Conservation (phyloP, 2,329 filamentous ascomycete species). For the Phaeosphaeriaceae sp. region DNA sequence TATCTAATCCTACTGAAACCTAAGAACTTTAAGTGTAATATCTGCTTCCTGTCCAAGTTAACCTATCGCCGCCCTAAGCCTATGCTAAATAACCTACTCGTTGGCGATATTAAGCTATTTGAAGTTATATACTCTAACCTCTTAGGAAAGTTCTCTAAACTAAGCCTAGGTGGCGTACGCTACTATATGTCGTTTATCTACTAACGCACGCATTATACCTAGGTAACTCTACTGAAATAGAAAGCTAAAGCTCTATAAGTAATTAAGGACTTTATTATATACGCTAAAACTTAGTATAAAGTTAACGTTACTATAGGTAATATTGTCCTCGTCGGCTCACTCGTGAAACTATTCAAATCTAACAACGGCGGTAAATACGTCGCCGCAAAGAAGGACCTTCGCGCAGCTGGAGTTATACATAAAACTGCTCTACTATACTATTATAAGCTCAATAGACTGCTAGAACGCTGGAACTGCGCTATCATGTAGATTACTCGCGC, state of each 20-base stretch:
- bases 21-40: slow-evolving; percentile 1
- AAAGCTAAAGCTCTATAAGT: slow-evolving; percentile 6
- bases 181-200: slow-evolving; percentile 16
- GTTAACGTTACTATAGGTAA: not conserved
- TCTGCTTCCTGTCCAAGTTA: slow-evolving; percentile 3
- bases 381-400: not conserved
- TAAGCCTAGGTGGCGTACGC: not conserved
- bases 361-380: slow-evolving; percentile 10
- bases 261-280: slow-evolving; percentile 8
- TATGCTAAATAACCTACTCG: too few relatives aligned
- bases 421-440: slow-evolving; percentile 4
- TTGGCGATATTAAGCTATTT: slow-evolving; percentile 1
- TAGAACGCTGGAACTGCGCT: slow-evolving; percentile 8
- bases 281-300: slow-evolving; percentile 5
- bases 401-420: slow-evolving; percentile 2
- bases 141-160: slow-evolving; percentile 5
- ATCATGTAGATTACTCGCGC: too few relatives aligned
- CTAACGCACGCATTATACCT: slow-evolving; percentile 1
- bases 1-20: slow-evolving; percentile 1
- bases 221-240: slow-evolving; percentile 9
- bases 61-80: not conserved
- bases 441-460: slow-evolving; percentile 9
- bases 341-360: slow-evolving; percentile 1
- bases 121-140: slow-evolving; percentile 9
- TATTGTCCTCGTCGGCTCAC: not conserved